These are phyloP conservation scores for Penicillium hesseltinei DNA, from an alignment of 2,329 filamentous ascomycete genomes.

Conservation along the genomic window DNA sequence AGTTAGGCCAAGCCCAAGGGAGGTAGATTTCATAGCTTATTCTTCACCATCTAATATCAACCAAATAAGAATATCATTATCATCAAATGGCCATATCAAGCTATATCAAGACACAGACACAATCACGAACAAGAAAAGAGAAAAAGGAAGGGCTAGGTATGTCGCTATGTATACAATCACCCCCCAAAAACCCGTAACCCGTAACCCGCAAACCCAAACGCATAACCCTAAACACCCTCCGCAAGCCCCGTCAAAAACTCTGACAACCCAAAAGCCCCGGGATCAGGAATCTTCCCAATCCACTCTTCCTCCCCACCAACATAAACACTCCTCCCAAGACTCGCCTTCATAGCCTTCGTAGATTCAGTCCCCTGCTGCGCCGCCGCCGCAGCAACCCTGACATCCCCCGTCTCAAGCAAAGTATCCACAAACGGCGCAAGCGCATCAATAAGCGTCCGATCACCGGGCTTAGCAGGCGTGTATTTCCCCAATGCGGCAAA, in stretches of 20 bases:
- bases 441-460: constrained; percentile 87
- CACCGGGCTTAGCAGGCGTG: constrained; percentile 84
- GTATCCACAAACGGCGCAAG: constrained; percentile 81
- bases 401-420: constrained; percentile 62
- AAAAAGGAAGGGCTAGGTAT: neutral
- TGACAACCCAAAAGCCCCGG: constrained; percentile 74
- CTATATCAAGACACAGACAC: neutral
- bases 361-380: constrained; percentile 72
- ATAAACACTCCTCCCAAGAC: constrained; percentile 78
- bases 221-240: constrained; percentile 42
- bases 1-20: too few species aligned
- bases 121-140: neutral
- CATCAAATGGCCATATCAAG: neutral
- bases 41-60: neutral
- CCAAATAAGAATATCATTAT: neutral
- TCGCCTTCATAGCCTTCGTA: constrained; percentile 91
- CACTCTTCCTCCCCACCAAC: constrained; percentile 64
- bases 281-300: constrained; percentile 72
- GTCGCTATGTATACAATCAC: neutral
- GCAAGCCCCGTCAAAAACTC: constrained; percentile 79
- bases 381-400: constrained; percentile 72
- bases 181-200: neutral
- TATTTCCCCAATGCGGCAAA: constrained; percentile 72
- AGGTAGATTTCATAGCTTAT: too few species aligned
- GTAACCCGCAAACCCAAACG: too few species aligned